phyloP scores from a whole-genome alignment of 306 rosid genomes.

The Gynostemma pentaphyllum region DNA sequence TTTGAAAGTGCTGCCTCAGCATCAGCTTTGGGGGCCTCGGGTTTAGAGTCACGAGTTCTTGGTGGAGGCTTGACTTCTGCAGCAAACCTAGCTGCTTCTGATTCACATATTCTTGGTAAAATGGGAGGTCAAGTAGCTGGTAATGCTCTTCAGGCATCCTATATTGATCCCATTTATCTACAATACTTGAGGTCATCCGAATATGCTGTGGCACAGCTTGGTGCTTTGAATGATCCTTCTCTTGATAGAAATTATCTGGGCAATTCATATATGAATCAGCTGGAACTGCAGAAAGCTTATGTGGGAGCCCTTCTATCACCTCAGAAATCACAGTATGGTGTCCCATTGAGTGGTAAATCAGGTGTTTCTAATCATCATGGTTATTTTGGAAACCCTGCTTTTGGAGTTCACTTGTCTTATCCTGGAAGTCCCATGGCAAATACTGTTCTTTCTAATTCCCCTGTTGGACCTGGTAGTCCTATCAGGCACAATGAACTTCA shows the following conservation, averaged over 20 bases:
- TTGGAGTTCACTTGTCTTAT: conserved; percentile 64
- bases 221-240: conserved; percentile 63
- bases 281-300: conserved; percentile 85
- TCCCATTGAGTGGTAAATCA: conserved; percentile 52
- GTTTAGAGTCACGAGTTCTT: conserved; percentile 66
- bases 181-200: conserved; percentile 82
- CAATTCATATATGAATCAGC: conserved; percentile 58
- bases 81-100: conserved; percentile 38
- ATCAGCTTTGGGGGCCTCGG: conserved; percentile 54
- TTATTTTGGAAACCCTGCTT: conserved; percentile 72
- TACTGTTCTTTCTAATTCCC: conserved; percentile 55
- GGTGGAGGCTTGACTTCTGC: conserved; percentile 57
- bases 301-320: conserved; percentile 56
- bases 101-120: conserved; percentile 49
- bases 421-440: conserved; percentile 85
- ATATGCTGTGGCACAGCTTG: conserved; percentile 73
- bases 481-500: conserved; percentile 67
- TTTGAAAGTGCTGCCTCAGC: conserved; percentile 72
- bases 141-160: conserved; percentile 59
- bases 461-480: conserved; percentile 87
- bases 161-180: conserved; percentile 81
- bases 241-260: conserved; percentile 58
- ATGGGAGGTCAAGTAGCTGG: conserved; percentile 65
- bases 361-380: conserved; percentile 65
- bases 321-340: conserved; percentile 71